Evolutionary conservation across 352 stramenopile genomes (phyloP), one percentile per base, ranked within the genome.

Genomic region (Globisporangium camurandrum): DNA sequence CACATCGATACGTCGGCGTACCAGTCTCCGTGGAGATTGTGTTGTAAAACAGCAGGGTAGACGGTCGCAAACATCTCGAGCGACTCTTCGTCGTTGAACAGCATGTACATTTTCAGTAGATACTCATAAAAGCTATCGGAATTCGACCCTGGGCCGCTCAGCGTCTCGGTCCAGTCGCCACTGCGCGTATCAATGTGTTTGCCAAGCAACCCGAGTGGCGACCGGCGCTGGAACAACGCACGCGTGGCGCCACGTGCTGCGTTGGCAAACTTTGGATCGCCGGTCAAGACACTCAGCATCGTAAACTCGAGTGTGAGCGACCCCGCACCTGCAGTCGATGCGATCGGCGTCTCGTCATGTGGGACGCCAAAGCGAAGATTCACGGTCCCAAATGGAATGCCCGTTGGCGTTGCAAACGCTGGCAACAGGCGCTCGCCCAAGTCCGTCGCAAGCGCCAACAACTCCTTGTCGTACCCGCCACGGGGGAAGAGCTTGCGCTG

Each of bases 111-210:
- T 66, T 99, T 99, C 42, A 98, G 61, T 16, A 98, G 65, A 56
- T 98, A 98, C 70, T 99, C 97, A 68, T 98, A 98, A 57, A 99
- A 99, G 37, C 85, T 98, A 67, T 99, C 97, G 5, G 92, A 96
- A 62, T 98, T 98, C 9, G 81, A 87, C 8, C 93, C 93, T 7
- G 93, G 70, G 20, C 91, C 90, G 0, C 82, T 90, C 0, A 73
- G 51, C 1, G 66, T 78, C 58, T 93, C 83, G 26, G 73, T 90
- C 83, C 83, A 93, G 2, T 90, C 75, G 22, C 95, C 94, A 11
- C 58, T 93, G 14, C 81, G 61, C 6, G 90, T 90, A 66, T 98
- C 83, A 49, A 99, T 97, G 66, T 98, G 95, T 53, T 98, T 98
- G 33, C 97, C 97, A 17, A 98, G 64, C 14, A 99, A 61, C 38